Evolutionary conservation across 2,329 filamentous ascomycete species (phyloP), one percentile per base, ranked within the genome.

Genomic region (Nannizziopsis barbatae): DNA sequence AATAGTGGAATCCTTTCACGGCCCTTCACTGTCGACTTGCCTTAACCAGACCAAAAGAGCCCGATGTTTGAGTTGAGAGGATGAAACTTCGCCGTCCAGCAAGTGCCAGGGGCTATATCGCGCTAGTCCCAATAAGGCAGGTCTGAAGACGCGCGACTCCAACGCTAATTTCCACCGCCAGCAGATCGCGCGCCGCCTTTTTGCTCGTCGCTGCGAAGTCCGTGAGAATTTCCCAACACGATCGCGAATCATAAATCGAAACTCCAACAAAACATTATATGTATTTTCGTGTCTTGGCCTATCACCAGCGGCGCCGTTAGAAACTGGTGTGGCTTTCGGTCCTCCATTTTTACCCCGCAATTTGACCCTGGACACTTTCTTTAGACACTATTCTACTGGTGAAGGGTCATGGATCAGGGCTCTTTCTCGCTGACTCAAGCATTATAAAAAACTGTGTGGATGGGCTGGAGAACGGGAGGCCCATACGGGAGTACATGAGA

Each of bases 261-360:
- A 10, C n/a, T 10, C 37, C 9, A 14, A 12, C 12, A 9, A 22
- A 41, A 27, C 3, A 41, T 22, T 6, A 43, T 5, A 42, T 10
- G n/a, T 12, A 9, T 22, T 41, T 41, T 15, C 9, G 9, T 5
- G 9, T 20, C 20, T 31, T 30, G n/a, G 38, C 39, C 39, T 42
- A 14, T 31, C 20, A 30, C 12, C 20, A 20, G 39, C 27, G 39
- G 20, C 39, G 39, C 39, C 39, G 11, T 31, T 42, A 20, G 14
- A 14, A 5, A 30, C 3, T 7, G 22, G 7, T 15, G 37, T 12
- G 15, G 17, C 17, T 37, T 14, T 15, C 17, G 35, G 8, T 37
- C 35, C 35, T 36, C 33, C 33, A 6, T 36, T 7, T 22, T 27
- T 45, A 45, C 42, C 42, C 42, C 42, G 42, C 42, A 45, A 45